Percentiles rank a stretch among this genome's conserved stretches.
These are phyloP conservation scores for Rhodamnia rubescens DNA, from an alignment of 345 rosid genomes.

Conservation along the genomic window DNA sequence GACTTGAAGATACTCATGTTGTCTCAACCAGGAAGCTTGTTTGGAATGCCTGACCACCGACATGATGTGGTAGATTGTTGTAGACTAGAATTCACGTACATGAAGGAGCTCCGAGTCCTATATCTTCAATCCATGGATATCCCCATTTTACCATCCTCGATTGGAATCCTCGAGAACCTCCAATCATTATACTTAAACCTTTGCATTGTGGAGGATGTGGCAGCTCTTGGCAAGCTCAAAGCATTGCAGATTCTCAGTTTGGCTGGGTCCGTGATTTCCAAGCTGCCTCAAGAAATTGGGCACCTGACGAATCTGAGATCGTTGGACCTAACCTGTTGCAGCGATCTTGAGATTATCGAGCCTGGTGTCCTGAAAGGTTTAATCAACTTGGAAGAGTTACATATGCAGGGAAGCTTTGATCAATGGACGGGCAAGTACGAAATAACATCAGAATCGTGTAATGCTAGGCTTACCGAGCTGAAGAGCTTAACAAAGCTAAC, in stretches of 20 bases:
- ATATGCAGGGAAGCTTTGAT: not conserved
- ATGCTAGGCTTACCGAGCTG: not conserved
- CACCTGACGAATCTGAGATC: not conserved
- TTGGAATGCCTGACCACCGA: too few relatives aligned
- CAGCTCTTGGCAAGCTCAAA: not conserved
- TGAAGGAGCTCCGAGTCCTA: not conserved
- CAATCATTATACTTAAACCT: fast-evolving
- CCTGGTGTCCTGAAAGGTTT: not conserved
- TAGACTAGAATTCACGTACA: not conserved
- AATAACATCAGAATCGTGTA: not conserved
- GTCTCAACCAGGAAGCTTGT: not conserved
- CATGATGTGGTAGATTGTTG: not conserved
- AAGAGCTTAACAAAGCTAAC: not conserved
- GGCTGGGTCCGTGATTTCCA: not conserved
- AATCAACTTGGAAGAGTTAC: not conserved
- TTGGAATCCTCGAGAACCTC: not conserved
- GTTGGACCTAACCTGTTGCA: not conserved
- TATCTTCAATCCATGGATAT: not conserved
- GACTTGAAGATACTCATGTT: not conserved
- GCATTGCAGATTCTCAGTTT: not conserved
- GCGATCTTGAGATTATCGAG: fast-evolving
- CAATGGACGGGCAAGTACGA: not conserved
- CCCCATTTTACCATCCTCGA: not conserved
- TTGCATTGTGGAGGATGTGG: not conserved
- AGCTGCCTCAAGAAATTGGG: not conserved